Conservation (phyloP, 208 protist species). For the Leishmania aethiopica region DNA sequence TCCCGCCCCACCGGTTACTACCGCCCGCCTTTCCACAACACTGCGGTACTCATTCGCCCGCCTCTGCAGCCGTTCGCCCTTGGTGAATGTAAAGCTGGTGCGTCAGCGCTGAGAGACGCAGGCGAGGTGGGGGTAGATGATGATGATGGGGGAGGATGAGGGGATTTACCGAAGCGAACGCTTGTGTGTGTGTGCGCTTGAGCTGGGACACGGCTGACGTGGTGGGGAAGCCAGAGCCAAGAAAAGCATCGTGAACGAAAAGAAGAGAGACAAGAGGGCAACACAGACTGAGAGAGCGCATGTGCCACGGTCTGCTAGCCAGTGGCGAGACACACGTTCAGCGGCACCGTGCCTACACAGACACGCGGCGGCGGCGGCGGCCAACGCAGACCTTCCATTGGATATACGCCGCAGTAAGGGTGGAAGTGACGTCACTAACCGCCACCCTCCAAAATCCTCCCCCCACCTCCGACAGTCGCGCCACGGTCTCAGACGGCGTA, state of each 20-base stretch:
- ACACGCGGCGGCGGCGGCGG: neutral
- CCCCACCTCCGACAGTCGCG: neutral
- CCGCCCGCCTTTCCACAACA: neutral
- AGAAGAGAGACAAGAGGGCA: too few species aligned
- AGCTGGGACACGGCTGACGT: too few species aligned
- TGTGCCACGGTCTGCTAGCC: neutral
- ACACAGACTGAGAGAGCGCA: neutral
- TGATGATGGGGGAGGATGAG: neutral
- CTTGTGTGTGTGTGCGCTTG: neutral
- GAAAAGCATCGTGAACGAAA: too few species aligned
- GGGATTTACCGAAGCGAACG: neutral
- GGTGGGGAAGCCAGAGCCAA: too few species aligned
- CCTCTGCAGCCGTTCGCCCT: neutral
- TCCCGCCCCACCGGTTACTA: neutral
- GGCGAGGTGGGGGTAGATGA: neutral
- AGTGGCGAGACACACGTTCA: neutral
- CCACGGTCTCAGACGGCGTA: constrained; percentile 14
- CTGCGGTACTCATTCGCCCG: neutral
- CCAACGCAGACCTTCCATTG: neutral
- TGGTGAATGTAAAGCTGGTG: neutral
- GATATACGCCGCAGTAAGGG: neutral
- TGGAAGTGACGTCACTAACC: neutral
- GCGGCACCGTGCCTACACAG: neutral
- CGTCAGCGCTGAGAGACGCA: neutral
- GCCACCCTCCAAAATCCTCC: neutral